Base-by-base conservation (phyloP, 2,329 filamentous ascomycete species). In the Coniochaeta sp. region DNA sequence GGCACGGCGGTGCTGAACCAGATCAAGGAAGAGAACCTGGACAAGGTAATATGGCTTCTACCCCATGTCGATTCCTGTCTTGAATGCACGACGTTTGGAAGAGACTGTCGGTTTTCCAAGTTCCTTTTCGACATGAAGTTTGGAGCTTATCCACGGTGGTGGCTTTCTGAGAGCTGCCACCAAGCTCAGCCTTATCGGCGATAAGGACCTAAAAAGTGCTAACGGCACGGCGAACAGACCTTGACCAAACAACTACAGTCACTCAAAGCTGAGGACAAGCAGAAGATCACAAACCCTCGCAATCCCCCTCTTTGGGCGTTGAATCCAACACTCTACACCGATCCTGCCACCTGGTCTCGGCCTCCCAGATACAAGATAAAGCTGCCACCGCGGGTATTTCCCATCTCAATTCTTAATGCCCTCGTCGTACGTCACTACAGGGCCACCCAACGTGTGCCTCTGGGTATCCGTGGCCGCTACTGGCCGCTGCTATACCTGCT, bases 401-500 rank as follows among this genome's bases (percentile, higher is more conserved):
- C 76, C 59, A 72, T 86, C 52, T 67, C 73, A 1, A 68, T 71
- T 3, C 75, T 87, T 14, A 76, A 84, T 65, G 69, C 68, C 8
- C 70, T 87, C 24, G 73, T 77, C 36, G 67, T 69, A 8, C 73
- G 71, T 1, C 79, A 84, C 68, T 79, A 81, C 58, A 76, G 76
- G 33, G 74, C 76, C 11, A 82, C 80, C 0, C 78, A 79, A 59
- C 73, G 76, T 0, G 70, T 77, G 0, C 74, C 77, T 1, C 68
- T 87, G 16, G 75, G 79, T 16, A 69, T 87, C 58, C 76, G 76
- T 17, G 83, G 84, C 1, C 79, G 81, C 12, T 72, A 79, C 61
- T 73, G 84, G 14, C 79, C 82, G 0, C 73, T 88, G 9, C 67
- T 87, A 38, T 85, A 87, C 72, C 74, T 78, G 59, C 70, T 88